Conservation (phyloP, 441 rosid species). For the Corymbia citriodora region DNA sequence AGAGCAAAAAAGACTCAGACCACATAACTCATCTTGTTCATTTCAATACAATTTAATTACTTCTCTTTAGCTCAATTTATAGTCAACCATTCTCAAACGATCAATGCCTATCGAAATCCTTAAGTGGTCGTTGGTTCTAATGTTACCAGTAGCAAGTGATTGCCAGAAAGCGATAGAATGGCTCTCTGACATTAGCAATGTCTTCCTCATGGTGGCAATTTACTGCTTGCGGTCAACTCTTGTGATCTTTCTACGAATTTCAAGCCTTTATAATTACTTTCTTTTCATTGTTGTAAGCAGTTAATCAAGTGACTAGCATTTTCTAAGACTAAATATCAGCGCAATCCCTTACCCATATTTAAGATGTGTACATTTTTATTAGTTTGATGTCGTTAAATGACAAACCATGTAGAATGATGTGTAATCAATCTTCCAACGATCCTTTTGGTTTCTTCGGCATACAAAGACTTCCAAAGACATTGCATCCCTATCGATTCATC, state of each 20-base stretch:
- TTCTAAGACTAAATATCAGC: background rate
- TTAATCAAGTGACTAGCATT: background rate
- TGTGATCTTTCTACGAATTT: background rate
- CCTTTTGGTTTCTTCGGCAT: fast-evolving
- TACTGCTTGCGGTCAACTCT: no score
- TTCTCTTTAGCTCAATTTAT: background rate
- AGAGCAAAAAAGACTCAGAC: background rate
- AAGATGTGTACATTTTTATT: no score
- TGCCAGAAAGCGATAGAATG: no score
- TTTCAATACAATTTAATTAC: no score
- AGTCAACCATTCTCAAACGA: background rate
- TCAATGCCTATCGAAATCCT: fast-evolving
- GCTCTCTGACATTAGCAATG: background rate
- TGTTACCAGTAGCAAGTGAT: fast-evolving
- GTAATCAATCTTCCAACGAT: background rate
- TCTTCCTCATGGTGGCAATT: background rate
- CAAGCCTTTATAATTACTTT: background rate
- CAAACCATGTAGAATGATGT: background rate
- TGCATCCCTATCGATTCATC: background rate
- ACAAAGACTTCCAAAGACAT: background rate
- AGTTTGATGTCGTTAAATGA: fast-evolving
- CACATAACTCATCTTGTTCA: fast-evolving
- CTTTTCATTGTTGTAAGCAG: background rate
- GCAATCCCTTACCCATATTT: fast-evolving
- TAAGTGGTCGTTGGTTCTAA: fast-evolving